These are phyloP conservation scores for Globisporangium heterothallicum DNA, from an alignment of 352 stramenopile genomes.

Conservation along the genomic window DNA sequence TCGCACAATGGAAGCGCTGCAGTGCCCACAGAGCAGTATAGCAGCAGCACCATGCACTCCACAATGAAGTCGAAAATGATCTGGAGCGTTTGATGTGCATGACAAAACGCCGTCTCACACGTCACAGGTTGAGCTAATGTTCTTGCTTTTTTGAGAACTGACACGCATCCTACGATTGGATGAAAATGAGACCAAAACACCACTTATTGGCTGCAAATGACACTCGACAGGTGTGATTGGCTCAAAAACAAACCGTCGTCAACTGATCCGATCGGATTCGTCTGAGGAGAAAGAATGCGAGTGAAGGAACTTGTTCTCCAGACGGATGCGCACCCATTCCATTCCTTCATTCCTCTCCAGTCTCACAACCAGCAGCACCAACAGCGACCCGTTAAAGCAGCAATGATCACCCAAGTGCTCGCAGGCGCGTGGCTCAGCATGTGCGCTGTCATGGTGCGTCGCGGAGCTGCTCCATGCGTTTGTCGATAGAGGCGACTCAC, in stretches of 20 bases:
- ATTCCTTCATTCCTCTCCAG: background rate
- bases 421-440: conserved; percentile 55
- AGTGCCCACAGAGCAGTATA: too few species aligned
- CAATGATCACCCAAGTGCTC: conserved; percentile 55
- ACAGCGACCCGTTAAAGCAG: conserved; percentile 32
- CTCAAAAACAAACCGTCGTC: too few species aligned
- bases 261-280: background rate
- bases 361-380: background rate
- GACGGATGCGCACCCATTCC: conserved; percentile 4
- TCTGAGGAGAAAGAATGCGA: conserved; percentile 1
- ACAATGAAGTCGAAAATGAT: too few species aligned
- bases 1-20: too few species aligned
- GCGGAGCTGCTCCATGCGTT: background rate
- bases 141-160: background rate
- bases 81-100: too few species aligned
- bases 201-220: conserved; percentile 4
- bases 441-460: conserved; percentile 54
- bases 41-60: too few species aligned
- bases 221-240: background rate
- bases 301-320: conserved; percentile 1
- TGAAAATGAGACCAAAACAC: background rate
- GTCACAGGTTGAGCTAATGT: too few species aligned
- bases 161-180: conserved; percentile 3
- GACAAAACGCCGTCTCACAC: background rate
- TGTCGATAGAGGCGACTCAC: too few species aligned